phyloP scores from a whole-genome alignment of 805 yeast genomes.

The Schizosaccharomyces pombe region DNA sequence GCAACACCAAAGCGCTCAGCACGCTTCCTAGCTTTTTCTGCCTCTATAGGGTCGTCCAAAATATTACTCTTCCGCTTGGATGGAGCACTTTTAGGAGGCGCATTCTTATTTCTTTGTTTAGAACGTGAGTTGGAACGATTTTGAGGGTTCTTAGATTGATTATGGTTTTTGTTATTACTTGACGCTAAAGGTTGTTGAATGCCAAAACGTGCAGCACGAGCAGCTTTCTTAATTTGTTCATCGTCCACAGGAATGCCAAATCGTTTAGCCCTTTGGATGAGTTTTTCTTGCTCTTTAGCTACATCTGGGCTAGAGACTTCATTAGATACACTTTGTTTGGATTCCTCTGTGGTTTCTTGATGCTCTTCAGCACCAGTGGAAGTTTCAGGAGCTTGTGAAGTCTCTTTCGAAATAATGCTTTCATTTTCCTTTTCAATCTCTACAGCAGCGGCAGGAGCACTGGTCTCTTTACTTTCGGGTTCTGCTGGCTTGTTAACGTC shows the following conservation, averaged over 20 bases:
- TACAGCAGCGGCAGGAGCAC: background rate
- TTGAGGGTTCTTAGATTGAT: background rate
- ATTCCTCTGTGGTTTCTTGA: background rate
- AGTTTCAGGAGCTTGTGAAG: background rate
- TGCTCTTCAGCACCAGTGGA: background rate
- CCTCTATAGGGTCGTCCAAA: background rate
- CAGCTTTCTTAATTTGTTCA: background rate
- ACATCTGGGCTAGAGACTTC: background rate
- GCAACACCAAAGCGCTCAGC: conserved; percentile 8
- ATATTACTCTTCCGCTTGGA: background rate
- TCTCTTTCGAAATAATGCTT: background rate
- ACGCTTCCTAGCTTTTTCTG: conserved; percentile 2
- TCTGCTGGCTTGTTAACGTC: background rate
- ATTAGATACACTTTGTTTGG: background rate
- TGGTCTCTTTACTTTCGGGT: background rate
- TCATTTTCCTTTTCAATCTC: background rate
- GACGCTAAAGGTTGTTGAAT: background rate
- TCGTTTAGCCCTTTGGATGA: conserved; percentile 4
- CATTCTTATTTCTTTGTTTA: too few relatives aligned
- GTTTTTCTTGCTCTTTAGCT: background rate
- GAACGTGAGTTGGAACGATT: background rate
- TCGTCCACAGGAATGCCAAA: conserved; percentile 2
- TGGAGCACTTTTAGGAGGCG: background rate
- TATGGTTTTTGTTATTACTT: background rate
- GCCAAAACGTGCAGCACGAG: conserved; percentile 2